These are phyloP conservation scores for Tetracladium marchalianum DNA, from an alignment of 495 filamentous ascomycete genomes.

Conservation along the genomic window DNA sequence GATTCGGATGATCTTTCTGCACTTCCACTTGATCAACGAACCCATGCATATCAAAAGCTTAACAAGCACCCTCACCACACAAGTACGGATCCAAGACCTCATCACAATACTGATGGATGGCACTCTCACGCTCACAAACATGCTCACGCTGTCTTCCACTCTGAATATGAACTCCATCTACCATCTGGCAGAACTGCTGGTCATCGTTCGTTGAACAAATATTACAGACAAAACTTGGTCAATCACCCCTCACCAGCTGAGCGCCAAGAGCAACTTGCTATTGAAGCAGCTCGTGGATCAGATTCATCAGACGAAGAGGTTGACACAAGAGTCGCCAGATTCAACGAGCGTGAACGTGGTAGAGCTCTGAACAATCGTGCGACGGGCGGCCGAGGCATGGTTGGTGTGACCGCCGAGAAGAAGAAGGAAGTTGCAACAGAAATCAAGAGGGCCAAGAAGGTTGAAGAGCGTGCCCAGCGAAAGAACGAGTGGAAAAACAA, in stretches of 20 bases:
- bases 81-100: slow-evolving; percentile 50
- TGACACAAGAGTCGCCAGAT: slow-evolving; percentile 20
- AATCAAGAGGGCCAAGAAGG: slow-evolving; percentile 58
- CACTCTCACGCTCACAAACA: slow-evolving; percentile 61
- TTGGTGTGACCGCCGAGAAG: slow-evolving; percentile 61
- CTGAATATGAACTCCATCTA: slow-evolving; percentile 90
- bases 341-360: slow-evolving; percentile 35
- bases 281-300: slow-evolving; percentile 32
- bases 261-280: slow-evolving; percentile 44
- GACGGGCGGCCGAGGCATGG: slow-evolving; percentile 66
- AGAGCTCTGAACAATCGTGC: slow-evolving; percentile 54
- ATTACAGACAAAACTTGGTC: slow-evolving; percentile 89
- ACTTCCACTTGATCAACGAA: slow-evolving; percentile 49
- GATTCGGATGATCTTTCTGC: slow-evolving; percentile 65
- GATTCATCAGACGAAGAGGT: slow-evolving; percentile 26
- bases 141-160: slow-evolving; percentile 64
- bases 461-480: slow-evolving; percentile 47
- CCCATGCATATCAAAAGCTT: slow-evolving; percentile 49
- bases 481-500: slow-evolving; percentile 54
- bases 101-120: slow-evolving; percentile 59
- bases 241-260: slow-evolving; percentile 66
- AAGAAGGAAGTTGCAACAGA: slow-evolving; percentile 50
- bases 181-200: slow-evolving; percentile 84
- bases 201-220: slow-evolving; percentile 74
- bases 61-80: slow-evolving; percentile 57